Conservation (phyloP, 225 moss, liverwort and hornwort genomes). For the Physcomitrellopsis africana region DNA sequence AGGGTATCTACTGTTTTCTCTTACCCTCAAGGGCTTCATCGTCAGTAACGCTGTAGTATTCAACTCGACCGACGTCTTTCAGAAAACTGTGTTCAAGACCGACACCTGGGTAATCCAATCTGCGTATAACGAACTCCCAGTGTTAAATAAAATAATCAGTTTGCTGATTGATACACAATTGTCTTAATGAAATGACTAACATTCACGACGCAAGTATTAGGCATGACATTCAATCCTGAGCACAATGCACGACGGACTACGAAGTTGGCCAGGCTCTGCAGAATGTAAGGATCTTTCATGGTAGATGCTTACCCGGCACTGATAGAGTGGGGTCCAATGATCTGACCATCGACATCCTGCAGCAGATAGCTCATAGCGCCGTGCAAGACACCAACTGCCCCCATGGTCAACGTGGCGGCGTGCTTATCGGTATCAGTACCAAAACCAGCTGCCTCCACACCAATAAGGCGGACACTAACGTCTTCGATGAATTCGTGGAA, state of each 20-base stretch:
- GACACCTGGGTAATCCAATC: constrained; percentile 97
- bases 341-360: constrained; percentile 88
- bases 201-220: not conserved
- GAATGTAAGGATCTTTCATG: not conserved
- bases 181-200: too few species aligned
- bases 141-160: too few species aligned
- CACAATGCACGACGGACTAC: not conserved
- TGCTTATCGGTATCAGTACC: constrained; percentile 74
- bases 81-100: constrained; percentile 99
- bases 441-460: constrained; percentile 92
- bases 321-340: constrained; percentile 96
- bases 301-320: constrained; percentile 80
- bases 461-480: constrained; percentile 79
- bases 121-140: constrained; percentile 35
- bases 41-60: constrained; percentile 92
- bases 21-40: constrained; percentile 94
- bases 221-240: constrained; percentile 2
- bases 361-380: constrained; percentile 98
- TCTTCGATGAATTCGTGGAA: constrained; percentile 95
- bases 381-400: constrained; percentile 86
- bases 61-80: constrained; percentile 80
- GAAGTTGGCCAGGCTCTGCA: too few species aligned
- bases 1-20: constrained; percentile 6
- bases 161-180: too few species aligned
- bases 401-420: constrained; percentile 92